phyloP scores from a whole-genome alignment of 1,284 basidiomycete genomes.

The Pterulicium gracile region DNA sequence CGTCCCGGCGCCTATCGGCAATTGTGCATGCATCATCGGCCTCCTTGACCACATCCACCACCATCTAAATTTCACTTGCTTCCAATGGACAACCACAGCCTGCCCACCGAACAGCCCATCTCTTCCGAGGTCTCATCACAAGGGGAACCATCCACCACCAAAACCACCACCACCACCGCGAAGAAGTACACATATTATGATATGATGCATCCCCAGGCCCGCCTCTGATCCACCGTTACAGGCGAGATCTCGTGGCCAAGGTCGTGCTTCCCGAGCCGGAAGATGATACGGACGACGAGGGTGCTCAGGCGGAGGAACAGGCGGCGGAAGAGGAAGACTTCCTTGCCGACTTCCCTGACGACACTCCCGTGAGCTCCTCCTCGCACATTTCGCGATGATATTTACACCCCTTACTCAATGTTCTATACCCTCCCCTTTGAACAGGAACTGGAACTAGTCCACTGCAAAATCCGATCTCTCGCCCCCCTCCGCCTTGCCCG shows the following conservation, averaged over 20 bases:
- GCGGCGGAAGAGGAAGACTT: constrained; percentile 32
- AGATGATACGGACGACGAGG: constrained; percentile 26
- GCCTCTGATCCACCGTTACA: no score
- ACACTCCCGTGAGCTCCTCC: constrained; percentile 48
- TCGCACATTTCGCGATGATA: not conserved
- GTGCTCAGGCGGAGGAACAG: constrained; percentile 33
- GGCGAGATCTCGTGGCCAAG: constrained; percentile 18
- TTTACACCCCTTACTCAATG: constrained; percentile 6
- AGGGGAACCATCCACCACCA: no score
- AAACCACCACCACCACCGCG: no score
- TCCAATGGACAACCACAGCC: no score
- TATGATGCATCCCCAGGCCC: no score
- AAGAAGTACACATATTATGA: no score
- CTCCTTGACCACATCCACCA: no score
- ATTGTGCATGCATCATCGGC: no score
- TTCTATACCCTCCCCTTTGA: constrained; percentile 1
- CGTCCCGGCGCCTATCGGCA: no score
- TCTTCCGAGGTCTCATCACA: no score
- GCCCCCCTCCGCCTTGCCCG: constrained; percentile 56
- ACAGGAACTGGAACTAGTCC: constrained; percentile 86
- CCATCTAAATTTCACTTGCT: no score
- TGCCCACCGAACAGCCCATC: no score
- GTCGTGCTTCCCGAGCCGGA: constrained; percentile 30
- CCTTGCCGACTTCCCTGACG: constrained; percentile 44
- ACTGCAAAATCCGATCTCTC: constrained; percentile 66